Evolutionary conservation across 805 yeast genomes (phyloP).

Genomic region (Wickerhamomyces sydowiorum): DNA sequence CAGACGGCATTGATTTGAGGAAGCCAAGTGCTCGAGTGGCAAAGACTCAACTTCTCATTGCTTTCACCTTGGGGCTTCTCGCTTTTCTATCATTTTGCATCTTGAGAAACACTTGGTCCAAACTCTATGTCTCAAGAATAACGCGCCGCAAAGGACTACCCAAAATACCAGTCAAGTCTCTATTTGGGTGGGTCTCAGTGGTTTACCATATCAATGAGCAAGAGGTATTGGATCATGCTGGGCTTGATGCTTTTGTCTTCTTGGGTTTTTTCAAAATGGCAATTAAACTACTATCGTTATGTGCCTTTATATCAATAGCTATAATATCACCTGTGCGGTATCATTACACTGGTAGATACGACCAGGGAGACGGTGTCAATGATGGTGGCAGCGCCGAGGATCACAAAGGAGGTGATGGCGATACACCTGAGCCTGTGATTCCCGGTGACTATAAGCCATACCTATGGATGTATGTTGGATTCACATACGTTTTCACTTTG

Average conservation of each 20-base stretch:
- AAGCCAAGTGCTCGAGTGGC: slow-evolving; percentile 45
- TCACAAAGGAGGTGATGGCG: slow-evolving; percentile 17
- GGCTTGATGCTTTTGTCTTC: slow-evolving; percentile 90
- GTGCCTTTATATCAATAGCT: slow-evolving; percentile 63
- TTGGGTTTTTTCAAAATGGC: slow-evolving; percentile 88
- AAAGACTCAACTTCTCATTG: slow-evolving; percentile 70
- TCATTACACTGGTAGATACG: slow-evolving; percentile 76
- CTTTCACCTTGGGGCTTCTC: slow-evolving; percentile 57
- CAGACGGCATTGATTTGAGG: slow-evolving; percentile 15
- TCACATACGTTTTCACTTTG: slow-evolving; percentile 81
- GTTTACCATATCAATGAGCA: slow-evolving; percentile 61
- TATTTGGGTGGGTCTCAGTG: slow-evolving; percentile 79
- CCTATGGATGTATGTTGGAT: slow-evolving; percentile 80
- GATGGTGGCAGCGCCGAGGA: slow-evolving; percentile 3
- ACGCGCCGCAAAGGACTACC: slow-evolving; percentile 49
- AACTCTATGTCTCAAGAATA: slow-evolving; percentile 75
- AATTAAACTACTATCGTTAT: slow-evolving; percentile 57
- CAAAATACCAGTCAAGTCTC: slow-evolving; percentile 43
- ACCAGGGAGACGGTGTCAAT: slow-evolving; percentile 40
- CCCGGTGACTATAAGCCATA: slow-evolving; percentile 47
- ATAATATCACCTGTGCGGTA: slow-evolving; percentile 83
- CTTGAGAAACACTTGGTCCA: slow-evolving; percentile 69
- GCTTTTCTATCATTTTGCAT: slow-evolving; percentile 69
- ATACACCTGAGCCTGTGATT: slow-evolving; percentile 18
- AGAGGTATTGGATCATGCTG: slow-evolving; percentile 83